Evolutionary conservation across 441 rosid species (phyloP).

Genomic region (Erysimum cheiri): DNA sequence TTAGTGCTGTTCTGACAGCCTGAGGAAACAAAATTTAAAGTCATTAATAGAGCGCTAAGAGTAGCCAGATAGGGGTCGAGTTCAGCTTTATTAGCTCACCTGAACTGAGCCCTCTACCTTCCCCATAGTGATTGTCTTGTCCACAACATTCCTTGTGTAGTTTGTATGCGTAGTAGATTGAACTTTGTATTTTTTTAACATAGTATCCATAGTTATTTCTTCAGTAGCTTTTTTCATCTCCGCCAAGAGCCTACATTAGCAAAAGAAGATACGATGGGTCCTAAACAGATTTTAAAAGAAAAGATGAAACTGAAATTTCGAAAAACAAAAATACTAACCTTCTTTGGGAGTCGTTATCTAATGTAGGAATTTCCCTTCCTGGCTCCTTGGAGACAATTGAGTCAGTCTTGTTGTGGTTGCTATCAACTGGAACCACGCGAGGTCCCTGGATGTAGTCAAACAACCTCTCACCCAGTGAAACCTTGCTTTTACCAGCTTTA

Average conservation of each 20-base stretch:
- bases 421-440: conserved; percentile 41
- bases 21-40: conserved; percentile 39
- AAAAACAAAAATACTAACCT: conserved; percentile 52
- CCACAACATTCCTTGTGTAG: conserved; percentile 56
- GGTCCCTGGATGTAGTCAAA: conserved; percentile 40
- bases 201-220: conserved; percentile 59
- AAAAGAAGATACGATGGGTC: conserved; percentile 29
- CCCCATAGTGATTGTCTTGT: conserved; percentile 74
- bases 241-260: conserved; percentile 58
- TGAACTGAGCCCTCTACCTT: conserved; percentile 83
- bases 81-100: conserved; percentile 53
- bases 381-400: conserved; percentile 43
- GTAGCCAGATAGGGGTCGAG: conserved; percentile 24
- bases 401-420: conserved; percentile 45
- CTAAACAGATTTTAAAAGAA: conserved; percentile 15
- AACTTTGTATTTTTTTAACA: conserved; percentile 55
- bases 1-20: conserved; percentile 85
- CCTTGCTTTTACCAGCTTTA: conserved; percentile 39
- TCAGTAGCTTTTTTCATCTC: conserved; percentile 63
- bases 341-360: conserved; percentile 73
- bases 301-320: conserved; percentile 25
- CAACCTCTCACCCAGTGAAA: conserved; percentile 55
- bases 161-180: conserved; percentile 65
- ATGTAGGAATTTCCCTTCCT: conserved; percentile 47
- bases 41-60: conserved; percentile 18